Percentiles rank a stretch among this genome's conserved stretches.
These are phyloP conservation scores for Lenwebbia sp. DNA, from an alignment of 345 rosid genomes.

Conservation along the genomic window DNA sequence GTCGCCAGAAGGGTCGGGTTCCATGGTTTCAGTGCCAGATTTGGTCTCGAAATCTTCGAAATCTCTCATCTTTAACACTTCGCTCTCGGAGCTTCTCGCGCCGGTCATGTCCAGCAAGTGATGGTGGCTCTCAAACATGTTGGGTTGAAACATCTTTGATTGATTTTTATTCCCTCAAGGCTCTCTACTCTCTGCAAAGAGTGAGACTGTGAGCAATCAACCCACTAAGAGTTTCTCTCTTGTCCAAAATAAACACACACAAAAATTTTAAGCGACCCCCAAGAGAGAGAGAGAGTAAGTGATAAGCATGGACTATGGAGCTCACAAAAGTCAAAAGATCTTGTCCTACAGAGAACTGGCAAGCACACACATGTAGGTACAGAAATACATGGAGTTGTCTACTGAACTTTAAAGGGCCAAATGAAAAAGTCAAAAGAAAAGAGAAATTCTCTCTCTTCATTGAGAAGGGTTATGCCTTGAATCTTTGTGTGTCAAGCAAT, in stretches of 20 bases:
- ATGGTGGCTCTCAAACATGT: slow-evolving; percentile 58
- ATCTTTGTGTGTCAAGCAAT: neutral
- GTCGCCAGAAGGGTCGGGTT: slow-evolving; percentile 43
- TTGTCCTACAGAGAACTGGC: neutral
- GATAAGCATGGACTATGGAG: neutral
- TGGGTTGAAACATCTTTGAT: slow-evolving; percentile 54
- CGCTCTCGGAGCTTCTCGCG: slow-evolving; percentile 41
- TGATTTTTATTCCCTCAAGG: neutral
- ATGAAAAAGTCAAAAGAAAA: neutral
- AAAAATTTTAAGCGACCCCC: neutral
- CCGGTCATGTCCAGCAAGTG: slow-evolving; percentile 58
- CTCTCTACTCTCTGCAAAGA: neutral
- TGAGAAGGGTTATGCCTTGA: neutral
- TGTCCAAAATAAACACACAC: neutral
- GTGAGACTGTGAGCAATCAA: neutral
- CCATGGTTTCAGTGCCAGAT: slow-evolving; percentile 64
- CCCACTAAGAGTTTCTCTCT: neutral
- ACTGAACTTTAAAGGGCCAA: neutral
- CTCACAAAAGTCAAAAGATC: neutral
- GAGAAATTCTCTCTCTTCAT: neutral
- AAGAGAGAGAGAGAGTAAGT: neutral
- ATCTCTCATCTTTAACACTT: slow-evolving; percentile 44
- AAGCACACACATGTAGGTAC: neutral
- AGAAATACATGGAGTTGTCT: neutral
- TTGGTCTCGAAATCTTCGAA: slow-evolving; percentile 63